Evolutionary conservation across 495 filamentous ascomycete species (phyloP), one percentile per base, ranked within the genome.

Genomic region (Penicillium canariense): DNA sequence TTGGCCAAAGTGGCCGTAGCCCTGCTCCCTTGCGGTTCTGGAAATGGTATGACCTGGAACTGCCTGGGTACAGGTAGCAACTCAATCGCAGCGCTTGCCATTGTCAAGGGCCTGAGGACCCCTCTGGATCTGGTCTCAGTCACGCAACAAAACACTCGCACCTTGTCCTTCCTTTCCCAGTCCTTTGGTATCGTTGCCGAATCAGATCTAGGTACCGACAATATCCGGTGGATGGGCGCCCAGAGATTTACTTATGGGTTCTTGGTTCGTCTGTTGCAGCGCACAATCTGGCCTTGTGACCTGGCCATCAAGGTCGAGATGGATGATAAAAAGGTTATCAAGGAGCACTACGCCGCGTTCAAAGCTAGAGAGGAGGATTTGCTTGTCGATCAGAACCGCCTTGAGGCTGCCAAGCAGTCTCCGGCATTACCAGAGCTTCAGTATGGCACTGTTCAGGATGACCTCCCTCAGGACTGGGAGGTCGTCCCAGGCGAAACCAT

Each of bases 1-100:
- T 68, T 98, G 56, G 72, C 74, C 4, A 88, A 87, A 60, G 68
- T 96, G n/a, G 90, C 94, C 8, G 83, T 98, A 9, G 84, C 86
- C n/a, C 84, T 96, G 62, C 77, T 98, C 8, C 94, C 94, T 8
- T 94, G 93, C 64, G 94, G 94, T 6, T 90, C 88, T 40, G 94
- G 93, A 3, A 98, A 98, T 67, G 93, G 90, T 22, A 87, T 97
- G 89, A 87, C 87, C 40, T 88, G 87, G 77, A 97, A 96, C 60
- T 72, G 95, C 30, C 88, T 87, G 48, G 94, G 93, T 2, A 94
- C 90, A 1, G 82, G 85, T 30, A 87, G 83, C 56, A 81, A 87
- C 10, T 87, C 84, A 47, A 64, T 90, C 45, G 89, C 91, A 3
- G 87, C 93, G 8, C 67, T 98, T 56, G 81, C 81, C 4, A 85